Evolutionary conservation across 345 rosid species (phyloP).

Genomic region (Linum trigynum): DNA sequence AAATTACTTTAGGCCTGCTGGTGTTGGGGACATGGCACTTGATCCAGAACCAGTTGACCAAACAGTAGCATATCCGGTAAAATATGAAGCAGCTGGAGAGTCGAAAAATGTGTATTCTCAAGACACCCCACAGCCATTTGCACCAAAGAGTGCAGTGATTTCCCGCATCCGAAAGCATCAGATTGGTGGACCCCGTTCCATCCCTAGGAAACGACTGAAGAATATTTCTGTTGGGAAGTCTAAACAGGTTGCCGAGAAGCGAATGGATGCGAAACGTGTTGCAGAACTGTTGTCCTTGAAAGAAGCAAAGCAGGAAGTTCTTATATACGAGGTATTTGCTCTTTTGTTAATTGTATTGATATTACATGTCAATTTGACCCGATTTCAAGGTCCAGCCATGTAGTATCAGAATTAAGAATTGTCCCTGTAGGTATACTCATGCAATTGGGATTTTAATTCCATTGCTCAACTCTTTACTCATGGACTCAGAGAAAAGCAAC

Average conservation of each 20-base stretch:
- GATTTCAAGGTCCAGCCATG: too few relatives aligned
- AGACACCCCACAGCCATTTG: conserved; percentile 34
- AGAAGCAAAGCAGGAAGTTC: conserved; percentile 73
- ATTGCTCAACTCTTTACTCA: too few relatives aligned
- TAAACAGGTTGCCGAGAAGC: conserved; percentile 39
- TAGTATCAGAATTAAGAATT: too few relatives aligned
- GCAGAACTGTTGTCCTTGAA: conserved; percentile 43
- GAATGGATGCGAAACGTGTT: conserved; percentile 47
- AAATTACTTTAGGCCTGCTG: conserved; percentile 32
- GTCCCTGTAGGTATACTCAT: too few relatives aligned
- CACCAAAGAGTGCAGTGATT: conserved; percentile 49
- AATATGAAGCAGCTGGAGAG: conserved; percentile 40
- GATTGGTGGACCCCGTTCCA: conserved; percentile 24
- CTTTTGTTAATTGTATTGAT: not conserved
- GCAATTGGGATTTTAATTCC: too few relatives aligned
- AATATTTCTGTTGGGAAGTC: conserved; percentile 37
- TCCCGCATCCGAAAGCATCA: conserved; percentile 45
- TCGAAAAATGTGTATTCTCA: conserved; percentile 22
- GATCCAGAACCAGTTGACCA: conserved; percentile 36
- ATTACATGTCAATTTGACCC: too few relatives aligned
- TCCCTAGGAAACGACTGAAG: conserved; percentile 53
- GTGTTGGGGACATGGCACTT: conserved; percentile 28
- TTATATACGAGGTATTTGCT: conserved; percentile 49
- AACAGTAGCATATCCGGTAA: conserved; percentile 28
- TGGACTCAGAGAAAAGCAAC: not conserved